Conservation (phyloP, 2,329 filamentous ascomycete genomes). For the Phaeophleospora eucalypticola region DNA sequence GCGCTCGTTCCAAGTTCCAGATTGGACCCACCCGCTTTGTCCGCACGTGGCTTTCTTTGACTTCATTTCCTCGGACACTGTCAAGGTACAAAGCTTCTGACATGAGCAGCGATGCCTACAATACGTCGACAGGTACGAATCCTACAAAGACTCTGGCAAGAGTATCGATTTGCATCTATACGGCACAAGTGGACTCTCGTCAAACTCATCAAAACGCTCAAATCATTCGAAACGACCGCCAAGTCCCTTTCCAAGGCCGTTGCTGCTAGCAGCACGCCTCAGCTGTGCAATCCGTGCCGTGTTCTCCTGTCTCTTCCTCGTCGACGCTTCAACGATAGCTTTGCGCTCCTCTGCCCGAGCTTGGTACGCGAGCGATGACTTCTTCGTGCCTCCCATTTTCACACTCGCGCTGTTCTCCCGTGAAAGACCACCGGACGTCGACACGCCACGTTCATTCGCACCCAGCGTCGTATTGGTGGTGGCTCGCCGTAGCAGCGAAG, state of each 20-base stretch:
- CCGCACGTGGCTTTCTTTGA: background rate
- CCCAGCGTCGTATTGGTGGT: slow-evolving; percentile 50
- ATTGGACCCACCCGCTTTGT: too few relatives aligned
- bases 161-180: too few relatives aligned
- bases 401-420: slow-evolving; percentile 34
- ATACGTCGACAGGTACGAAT: background rate
- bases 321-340: slow-evolving; percentile 48
- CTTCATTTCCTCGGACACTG: background rate
- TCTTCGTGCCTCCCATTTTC: slow-evolving; percentile 52
- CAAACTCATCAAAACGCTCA: background rate
- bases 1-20: too few relatives aligned
- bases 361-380: slow-evolving; percentile 57
- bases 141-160: background rate
- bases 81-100: background rate
- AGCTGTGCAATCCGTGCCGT: slow-evolving; percentile 43
- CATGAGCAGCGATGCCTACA: background rate
- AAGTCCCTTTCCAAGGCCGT: slow-evolving; percentile 34
- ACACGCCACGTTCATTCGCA: slow-evolving; percentile 39
- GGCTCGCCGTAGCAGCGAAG: slow-evolving; percentile 66
- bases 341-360: slow-evolving; percentile 55
- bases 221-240: slow-evolving; percentile 41
- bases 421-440: slow-evolving; percentile 22
- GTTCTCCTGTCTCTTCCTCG: slow-evolving; percentile 48
- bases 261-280: slow-evolving; percentile 36
- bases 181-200: too few relatives aligned